Percentiles rank a stretch among this genome's conserved stretches.
Evolutionary conservation across 805 yeast genomes (phyloP).

Genomic region (Isabelozyma pseudorhagii): DNA sequence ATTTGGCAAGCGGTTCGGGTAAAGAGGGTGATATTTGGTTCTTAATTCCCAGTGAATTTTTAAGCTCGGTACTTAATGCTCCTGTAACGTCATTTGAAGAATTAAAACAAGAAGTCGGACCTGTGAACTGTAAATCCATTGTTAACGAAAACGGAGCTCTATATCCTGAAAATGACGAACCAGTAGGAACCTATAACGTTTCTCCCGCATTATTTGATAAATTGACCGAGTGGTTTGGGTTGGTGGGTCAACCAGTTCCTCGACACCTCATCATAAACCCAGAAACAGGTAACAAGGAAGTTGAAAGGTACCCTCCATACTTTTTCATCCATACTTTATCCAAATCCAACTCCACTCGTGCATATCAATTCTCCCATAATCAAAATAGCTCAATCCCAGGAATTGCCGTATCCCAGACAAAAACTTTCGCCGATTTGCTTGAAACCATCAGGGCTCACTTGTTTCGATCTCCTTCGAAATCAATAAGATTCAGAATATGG

Average conservation of each 20-base stretch:
- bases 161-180: constrained; percentile 17
- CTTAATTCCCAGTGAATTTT: constrained; percentile 48
- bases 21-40: constrained; percentile 22
- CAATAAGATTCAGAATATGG: constrained; percentile 32
- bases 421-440: constrained; percentile 31
- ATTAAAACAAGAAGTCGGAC: constrained; percentile 36
- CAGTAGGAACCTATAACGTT: constrained; percentile 20
- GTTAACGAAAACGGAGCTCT: constrained; percentile 46
- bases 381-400: constrained; percentile 5
- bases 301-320: constrained; percentile 36
- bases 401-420: constrained; percentile 27
- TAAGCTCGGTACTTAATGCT: constrained; percentile 34
- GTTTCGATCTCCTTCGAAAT: constrained; percentile 15
- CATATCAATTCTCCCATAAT: constrained; percentile 1
- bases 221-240: constrained; percentile 54
- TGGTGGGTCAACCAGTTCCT: constrained; percentile 33
- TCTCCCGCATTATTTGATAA: constrained; percentile 42
- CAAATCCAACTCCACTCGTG: constrained; percentile 8
- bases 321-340: constrained; percentile 32
- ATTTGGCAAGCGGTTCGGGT: neutral
- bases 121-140: constrained; percentile 44
- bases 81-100: constrained; percentile 23
- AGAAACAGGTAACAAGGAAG: constrained; percentile 20
- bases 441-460: constrained; percentile 20
- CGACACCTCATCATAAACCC: constrained; percentile 24